A percentile compares a stretch with the other conserved stretches of the same genome.
Evolutionary conservation across 345 rosid genomes (phyloP).

Genomic region (Angophora floribunda): DNA sequence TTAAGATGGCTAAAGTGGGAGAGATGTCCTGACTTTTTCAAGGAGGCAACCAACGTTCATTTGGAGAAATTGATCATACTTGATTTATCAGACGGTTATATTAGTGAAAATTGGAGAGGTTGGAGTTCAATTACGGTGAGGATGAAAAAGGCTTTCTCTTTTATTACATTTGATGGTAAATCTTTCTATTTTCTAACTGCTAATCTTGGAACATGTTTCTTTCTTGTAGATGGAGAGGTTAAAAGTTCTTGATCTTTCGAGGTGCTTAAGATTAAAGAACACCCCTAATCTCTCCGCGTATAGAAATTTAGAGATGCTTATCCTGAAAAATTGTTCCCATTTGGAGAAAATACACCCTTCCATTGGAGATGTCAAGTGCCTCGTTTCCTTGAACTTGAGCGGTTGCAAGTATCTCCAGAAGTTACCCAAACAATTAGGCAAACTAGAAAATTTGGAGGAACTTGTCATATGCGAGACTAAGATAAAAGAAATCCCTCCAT

Average conservation of each 20-base stretch:
- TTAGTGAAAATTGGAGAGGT: too few relatives aligned
- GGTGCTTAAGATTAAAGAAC: rapidly evolving
- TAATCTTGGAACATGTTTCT: too few relatives aligned
- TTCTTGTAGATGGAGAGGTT: too few relatives aligned
- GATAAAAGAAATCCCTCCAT: too few relatives aligned
- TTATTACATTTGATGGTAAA: not conserved
- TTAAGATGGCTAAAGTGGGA: too few relatives aligned
- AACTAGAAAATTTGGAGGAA: not conserved
- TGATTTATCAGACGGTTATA: too few relatives aligned
- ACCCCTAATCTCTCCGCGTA: not conserved
- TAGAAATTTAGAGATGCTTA: not conserved
- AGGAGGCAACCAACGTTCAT: too few relatives aligned
- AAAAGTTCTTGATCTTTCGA: rapidly evolving
- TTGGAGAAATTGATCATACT: too few relatives aligned
- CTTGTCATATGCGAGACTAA: rapidly evolving
- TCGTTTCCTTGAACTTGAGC: not conserved
- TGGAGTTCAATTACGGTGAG: too few relatives aligned
- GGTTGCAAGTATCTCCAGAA: rapidly evolving
- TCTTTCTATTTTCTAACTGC: rapidly evolving
- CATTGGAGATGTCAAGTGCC: not conserved
- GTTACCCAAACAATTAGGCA: not conserved
- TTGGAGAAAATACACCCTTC: not conserved
- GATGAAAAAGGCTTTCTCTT: not conserved
- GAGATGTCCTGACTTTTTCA: too few relatives aligned
- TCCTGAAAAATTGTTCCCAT: not conserved